phyloP scores from a whole-genome alignment of 2,329 filamentous ascomycete genomes.

The Colletotrichum lentis region DNA sequence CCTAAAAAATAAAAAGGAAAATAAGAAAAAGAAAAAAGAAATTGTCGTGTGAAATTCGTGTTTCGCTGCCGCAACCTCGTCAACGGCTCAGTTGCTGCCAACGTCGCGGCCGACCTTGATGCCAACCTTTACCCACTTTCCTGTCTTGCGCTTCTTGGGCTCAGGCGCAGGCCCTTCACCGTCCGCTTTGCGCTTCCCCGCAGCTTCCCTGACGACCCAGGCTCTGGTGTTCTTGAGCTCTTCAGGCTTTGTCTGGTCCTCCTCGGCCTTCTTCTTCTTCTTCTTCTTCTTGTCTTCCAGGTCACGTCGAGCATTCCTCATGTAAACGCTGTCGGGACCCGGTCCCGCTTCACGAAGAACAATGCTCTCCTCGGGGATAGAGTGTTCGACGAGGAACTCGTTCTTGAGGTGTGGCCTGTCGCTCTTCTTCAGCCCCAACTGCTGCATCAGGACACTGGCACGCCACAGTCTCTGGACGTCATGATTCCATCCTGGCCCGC shows the following conservation, averaged over 20 bases:
- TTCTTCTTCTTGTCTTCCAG: too few species aligned
- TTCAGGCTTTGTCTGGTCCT: too few species aligned
- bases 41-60: not conserved
- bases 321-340: not conserved
- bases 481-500: conserved; percentile 3
- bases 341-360: not conserved
- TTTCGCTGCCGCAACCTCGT: not conserved
- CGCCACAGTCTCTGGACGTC: conserved; percentile 1
- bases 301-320: not conserved
- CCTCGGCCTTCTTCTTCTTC: too few species aligned
- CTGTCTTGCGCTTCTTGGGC: not conserved
- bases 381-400: conserved; percentile 12
- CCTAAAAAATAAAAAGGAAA: too few species aligned
- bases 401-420: not conserved
- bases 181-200: not conserved
- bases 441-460: too few species aligned
- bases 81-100: not conserved
- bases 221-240: too few species aligned
- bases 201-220: too few species aligned
- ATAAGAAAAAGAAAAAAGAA: too few species aligned
- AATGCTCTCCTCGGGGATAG: conserved; percentile 11
- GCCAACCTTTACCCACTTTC: not conserved
- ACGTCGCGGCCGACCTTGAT: not conserved
- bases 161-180: not conserved
- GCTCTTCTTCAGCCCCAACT: too few species aligned